Percentiles rank a stretch among this genome's conserved stretches.
phyloP scores from a whole-genome alignment of 306 rosid species.

The Cajanus cajan region DNA sequence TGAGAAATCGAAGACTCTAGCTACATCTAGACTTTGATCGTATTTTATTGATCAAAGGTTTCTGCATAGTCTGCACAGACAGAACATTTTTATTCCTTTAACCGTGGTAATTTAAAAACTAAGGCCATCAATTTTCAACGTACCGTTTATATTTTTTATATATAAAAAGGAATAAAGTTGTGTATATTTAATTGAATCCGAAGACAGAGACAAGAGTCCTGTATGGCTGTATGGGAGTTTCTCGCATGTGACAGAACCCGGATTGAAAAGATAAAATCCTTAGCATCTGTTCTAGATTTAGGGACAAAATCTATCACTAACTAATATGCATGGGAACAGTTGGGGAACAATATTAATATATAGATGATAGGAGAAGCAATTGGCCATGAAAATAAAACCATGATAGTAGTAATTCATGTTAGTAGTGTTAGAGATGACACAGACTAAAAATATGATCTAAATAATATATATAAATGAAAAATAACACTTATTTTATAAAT shows the following conservation, averaged over 20 bases:
- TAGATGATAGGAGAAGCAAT: neutral
- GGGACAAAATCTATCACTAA: conserved; percentile 35
- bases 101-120: neutral
- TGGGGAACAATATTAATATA: conserved; percentile 36
- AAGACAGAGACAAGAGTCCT: conserved; percentile 3
- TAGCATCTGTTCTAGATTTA: neutral
- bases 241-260: conserved; percentile 27
- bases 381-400: conserved; percentile 2
- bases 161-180: neutral
- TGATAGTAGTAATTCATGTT: no score
- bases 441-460: no score
- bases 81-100: no score
- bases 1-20: neutral
- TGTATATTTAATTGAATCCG: neutral
- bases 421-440: no score
- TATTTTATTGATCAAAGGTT: neutral
- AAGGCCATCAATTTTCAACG: neutral
- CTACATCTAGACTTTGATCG: neutral
- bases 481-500: no score
- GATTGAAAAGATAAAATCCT: neutral
- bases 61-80: no score
- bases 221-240: conserved; percentile 4
- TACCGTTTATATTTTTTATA: neutral
- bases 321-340: conserved; percentile 33
- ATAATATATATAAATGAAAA: no score